Conservation (phyloP, 208 protist species). For the Crithidia acanthocephali region DNA sequence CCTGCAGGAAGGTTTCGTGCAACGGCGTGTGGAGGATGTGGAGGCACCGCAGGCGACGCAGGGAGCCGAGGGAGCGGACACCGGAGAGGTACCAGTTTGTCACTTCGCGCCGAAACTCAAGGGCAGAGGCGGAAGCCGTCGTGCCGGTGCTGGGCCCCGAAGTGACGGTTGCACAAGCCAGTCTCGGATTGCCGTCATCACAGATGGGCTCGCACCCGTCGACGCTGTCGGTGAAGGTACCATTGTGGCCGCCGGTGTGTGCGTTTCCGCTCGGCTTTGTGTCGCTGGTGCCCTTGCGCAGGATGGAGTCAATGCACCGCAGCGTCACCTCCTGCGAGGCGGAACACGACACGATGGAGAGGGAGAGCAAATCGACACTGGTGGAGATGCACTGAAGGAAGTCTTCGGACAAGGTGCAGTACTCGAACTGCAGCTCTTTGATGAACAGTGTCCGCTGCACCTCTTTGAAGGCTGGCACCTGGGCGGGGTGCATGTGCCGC, state of each 20-base stretch:
- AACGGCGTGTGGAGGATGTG: slow-evolving; percentile 64
- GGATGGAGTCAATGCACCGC: slow-evolving; percentile 71
- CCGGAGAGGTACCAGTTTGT: slow-evolving; percentile 76
- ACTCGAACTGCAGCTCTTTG: slow-evolving; percentile 47
- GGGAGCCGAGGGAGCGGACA: slow-evolving; percentile 52
- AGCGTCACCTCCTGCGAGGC: slow-evolving; percentile 61
- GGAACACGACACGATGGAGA: slow-evolving; percentile 53
- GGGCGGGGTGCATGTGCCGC: slow-evolving; percentile 49
- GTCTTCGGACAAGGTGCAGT: slow-evolving; percentile 58
- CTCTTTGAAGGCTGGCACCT: slow-evolving; percentile 57
- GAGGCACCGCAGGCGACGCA: slow-evolving; percentile 65
- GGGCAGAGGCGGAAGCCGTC: not conserved
- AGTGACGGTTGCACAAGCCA: not conserved
- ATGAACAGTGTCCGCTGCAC: slow-evolving; percentile 46
- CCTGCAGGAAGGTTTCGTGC: slow-evolving; percentile 51
- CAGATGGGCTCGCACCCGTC: not conserved
- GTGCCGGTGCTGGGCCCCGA: not conserved
- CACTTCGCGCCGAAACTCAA: slow-evolving; percentile 4
- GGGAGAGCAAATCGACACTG: slow-evolving; percentile 49
- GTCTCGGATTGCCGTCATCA: not conserved
- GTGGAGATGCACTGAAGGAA: slow-evolving; percentile 76
- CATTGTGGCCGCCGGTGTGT: not conserved
- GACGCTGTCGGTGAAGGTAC: slow-evolving; percentile 6
- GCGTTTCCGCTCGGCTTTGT: slow-evolving; percentile 1
- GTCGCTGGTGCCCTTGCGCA: slow-evolving; percentile 41